Base-by-base conservation (phyloP, 768 basidiomycete genomes). In the Tylopilus rubrobrunneus region DNA sequence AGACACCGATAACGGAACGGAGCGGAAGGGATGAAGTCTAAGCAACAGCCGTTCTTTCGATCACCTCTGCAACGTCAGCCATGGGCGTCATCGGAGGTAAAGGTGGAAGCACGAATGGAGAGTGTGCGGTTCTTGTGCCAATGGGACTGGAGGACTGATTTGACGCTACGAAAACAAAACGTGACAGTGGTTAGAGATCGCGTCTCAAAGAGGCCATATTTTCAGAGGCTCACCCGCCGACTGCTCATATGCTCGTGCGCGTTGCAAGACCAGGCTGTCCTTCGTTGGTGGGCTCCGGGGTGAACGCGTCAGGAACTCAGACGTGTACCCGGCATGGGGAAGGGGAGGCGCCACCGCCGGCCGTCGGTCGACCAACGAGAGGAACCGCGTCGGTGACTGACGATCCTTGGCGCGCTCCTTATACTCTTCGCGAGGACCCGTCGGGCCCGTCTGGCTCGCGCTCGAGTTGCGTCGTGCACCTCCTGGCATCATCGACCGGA, bases 81-180 rank as follows among this genome's bases (percentile, higher is more conserved):
- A 72, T 53, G n/a, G 64, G 62, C 31, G 67, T 64, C 15, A 72
- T 58, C 8, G 68, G 61, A 31, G 69, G 63, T 23, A 68, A 61
- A 0, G 75, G 68, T n/a, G 76, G 73, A 53, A 72, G 57, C n/a
- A 74, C 67, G 62, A 78, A 75, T 52, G 71, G 64, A 11, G 71
- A 65, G 21, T 29, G 43, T n/a, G 31, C 29, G 36, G 21, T 55
- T 29, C 46, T 52, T 23, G 17, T 45, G 10, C 52, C 55, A 31
- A 28, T 25, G n/a, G n/a, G n/a, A n/a, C n/a, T 17, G 1, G 51
- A 45, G n/a, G 52, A n/a, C 27, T n/a, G 56, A 5, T 48, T 49
- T 15, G 5, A n/a, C 7, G 1, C 57, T 51, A 39, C 15, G 9
- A 37, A 29, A 29, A 5, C 41, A 25, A 5, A 25, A 19, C 46